These are phyloP conservation scores for Gracilariopsis chorda DNA, from an alignment of 23 red algal species.

Conservation along the genomic window DNA sequence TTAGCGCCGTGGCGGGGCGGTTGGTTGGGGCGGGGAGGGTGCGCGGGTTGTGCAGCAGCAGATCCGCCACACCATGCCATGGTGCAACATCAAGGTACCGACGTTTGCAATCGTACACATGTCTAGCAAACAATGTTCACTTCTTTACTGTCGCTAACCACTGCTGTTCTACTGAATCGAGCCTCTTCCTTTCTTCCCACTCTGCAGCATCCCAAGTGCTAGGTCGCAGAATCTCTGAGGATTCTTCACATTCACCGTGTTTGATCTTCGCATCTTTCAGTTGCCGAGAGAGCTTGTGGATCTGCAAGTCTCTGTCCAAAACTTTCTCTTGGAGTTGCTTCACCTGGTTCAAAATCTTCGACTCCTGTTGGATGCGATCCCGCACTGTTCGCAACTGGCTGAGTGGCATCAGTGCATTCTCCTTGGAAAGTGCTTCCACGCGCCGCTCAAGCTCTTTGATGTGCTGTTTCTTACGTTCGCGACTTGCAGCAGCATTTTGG, in stretches of 20 bases:
- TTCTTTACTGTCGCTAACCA: too few relatives aligned
- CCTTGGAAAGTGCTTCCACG: conserved; percentile 59
- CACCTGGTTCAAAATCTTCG: conserved; percentile 44
- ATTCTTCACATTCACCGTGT: neutral
- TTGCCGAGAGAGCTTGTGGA: conserved; percentile 43
- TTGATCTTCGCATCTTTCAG: neutral
- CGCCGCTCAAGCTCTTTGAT: conserved; percentile 90
- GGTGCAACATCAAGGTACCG: too few relatives aligned
- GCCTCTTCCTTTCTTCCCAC: conserved; percentile 2
- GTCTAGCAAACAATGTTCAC: too few relatives aligned
- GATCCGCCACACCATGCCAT: too few relatives aligned
- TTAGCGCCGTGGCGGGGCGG: too few relatives aligned
- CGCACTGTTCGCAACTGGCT: conserved; percentile 53
- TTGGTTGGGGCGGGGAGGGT: too few relatives aligned
- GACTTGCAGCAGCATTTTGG: conserved; percentile 92
- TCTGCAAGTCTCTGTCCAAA: conserved; percentile 33
- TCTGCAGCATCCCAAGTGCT: conserved; percentile 42
- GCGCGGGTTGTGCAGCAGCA: too few relatives aligned
- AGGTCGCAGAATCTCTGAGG: neutral
- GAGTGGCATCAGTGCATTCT: conserved; percentile 85
- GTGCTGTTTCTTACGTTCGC: conserved; percentile 85
- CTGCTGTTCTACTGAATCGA: too few relatives aligned
- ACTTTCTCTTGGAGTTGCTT: conserved; percentile 74
- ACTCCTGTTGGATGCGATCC: conserved; percentile 58
- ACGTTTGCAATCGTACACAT: too few relatives aligned